A percentile compares a stretch with the other conserved stretches of the same genome.
These are phyloP conservation scores for Wickerhamomyces tratensis DNA, from an alignment of 805 yeast genomes.

Conservation along the genomic window DNA sequence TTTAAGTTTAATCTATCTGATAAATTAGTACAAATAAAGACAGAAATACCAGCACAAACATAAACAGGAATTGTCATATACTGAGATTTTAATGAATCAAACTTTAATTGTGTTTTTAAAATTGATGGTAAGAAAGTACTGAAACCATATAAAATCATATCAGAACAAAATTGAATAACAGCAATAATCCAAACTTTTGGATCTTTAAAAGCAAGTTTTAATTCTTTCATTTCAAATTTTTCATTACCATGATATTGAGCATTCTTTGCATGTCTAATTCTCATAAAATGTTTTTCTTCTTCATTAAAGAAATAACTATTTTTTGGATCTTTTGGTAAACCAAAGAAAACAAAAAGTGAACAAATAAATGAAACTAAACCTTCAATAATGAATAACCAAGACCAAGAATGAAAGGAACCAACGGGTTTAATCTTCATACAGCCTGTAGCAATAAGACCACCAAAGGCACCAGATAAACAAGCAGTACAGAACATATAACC, in stretches of 20 bases:
- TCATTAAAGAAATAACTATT: conserved; percentile 29
- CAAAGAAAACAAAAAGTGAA: conserved; percentile 22
- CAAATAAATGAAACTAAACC: conserved; percentile 32
- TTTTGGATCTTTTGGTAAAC: conserved; percentile 30
- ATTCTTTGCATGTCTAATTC: conserved; percentile 21
- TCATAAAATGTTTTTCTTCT: conserved; percentile 28
- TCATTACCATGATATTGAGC: conserved; percentile 18
- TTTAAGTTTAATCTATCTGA: conserved; percentile 21
- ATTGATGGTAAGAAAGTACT: conserved; percentile 30
- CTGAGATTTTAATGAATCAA: conserved; percentile 22
- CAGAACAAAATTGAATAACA: conserved; percentile 28
- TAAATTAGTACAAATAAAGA: conserved; percentile 15
- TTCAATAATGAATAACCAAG: conserved; percentile 41
- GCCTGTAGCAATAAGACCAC: conserved; percentile 43
- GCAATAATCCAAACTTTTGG: conserved; percentile 20
- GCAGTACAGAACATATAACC: conserved; percentile 32
- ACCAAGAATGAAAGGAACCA: conserved; percentile 34
- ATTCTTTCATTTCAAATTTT: conserved; percentile 21
- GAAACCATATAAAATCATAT: conserved; percentile 26
- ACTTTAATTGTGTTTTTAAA: conserved; percentile 15
- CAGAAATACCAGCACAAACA: conserved; percentile 21
- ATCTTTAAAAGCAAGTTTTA: conserved; percentile 24
- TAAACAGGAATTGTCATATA: conserved; percentile 30
- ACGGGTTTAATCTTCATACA: conserved; percentile 28
- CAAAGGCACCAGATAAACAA: conserved; percentile 41